Percentiles rank a stretch among this genome's conserved stretches.
phyloP scores from a whole-genome alignment of 1,284 basidiomycete genomes.

The Sporisorium scitamineum region DNA sequence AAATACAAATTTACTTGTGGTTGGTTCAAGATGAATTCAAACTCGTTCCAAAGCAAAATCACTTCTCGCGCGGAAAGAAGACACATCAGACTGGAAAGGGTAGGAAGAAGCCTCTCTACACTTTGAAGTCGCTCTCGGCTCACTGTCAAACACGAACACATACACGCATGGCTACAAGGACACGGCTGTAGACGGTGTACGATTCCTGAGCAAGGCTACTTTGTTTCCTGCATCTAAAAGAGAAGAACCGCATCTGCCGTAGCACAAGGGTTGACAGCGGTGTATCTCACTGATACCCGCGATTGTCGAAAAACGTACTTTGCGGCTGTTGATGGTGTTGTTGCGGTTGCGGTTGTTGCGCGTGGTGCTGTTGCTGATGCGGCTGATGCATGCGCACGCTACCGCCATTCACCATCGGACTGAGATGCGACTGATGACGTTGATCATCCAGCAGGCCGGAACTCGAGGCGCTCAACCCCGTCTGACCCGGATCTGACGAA shows the following conservation, averaged over 20 bases:
- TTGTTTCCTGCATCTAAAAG: neutral
- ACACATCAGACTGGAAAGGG: neutral
- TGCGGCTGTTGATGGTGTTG: slow-evolving; percentile 24
- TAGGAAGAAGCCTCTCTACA: neutral
- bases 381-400: slow-evolving; percentile 40
- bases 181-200: neutral
- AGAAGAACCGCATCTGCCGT: neutral
- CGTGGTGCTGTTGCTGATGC: slow-evolving; percentile 21
- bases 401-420: slow-evolving; percentile 41
- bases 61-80: slow-evolving; percentile 4
- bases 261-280: neutral
- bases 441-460: slow-evolving; percentile 40
- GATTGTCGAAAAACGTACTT: slow-evolving; percentile 32
- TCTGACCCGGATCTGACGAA: slow-evolving; percentile 32
- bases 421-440: slow-evolving; percentile 44
- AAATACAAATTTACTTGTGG: neutral
- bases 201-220: neutral
- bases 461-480: slow-evolving; percentile 23
- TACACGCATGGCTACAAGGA: neutral
- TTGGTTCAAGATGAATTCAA: neutral
- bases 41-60: neutral
- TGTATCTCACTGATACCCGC: slow-evolving; percentile 30
- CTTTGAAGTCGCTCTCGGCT: neutral
- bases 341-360: slow-evolving; percentile 8
- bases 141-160: neutral